These are phyloP conservation scores for Hordeum marinum DNA, from an alignment of 176 grass and related monocot species.

Conservation along the genomic window DNA sequence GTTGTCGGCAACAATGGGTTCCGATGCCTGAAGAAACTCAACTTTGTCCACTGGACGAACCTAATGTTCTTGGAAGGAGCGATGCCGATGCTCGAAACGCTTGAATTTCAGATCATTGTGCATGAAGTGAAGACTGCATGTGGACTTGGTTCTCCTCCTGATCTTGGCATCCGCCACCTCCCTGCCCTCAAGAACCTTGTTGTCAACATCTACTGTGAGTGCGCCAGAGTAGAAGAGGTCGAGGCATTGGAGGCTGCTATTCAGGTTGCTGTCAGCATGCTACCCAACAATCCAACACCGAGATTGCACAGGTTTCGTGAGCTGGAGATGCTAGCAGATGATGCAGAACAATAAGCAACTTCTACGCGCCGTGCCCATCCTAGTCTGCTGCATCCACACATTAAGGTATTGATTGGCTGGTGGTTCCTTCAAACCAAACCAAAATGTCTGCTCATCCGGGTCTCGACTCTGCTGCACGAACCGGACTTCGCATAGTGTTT, in stretches of 20 bases:
- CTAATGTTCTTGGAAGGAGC: conserved; percentile 27
- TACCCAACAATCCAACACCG: conserved; percentile 16
- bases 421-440: background rate
- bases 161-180: conserved; percentile 25
- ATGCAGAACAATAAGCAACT: background rate
- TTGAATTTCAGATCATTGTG: conserved; percentile 25
- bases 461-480: background rate
- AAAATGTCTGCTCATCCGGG: background rate
- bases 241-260: conserved; percentile 31
- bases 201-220: conserved; percentile 10
- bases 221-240: conserved; percentile 16
- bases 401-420: background rate
- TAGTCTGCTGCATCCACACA: background rate
- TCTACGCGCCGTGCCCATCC: background rate
- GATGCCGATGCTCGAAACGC: conserved; percentile 25
- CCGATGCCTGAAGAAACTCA: conserved; percentile 18
- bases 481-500: background rate
- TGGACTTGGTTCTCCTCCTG: background rate
- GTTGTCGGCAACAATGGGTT: background rate
- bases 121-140: background rate
- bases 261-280: background rate
- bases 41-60: conserved; percentile 3
- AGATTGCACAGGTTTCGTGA: conserved; percentile 20
- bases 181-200: background rate
- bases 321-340: background rate